These are phyloP conservation scores for Tulasnella sp. DNA, from an alignment of 768 basidiomycete species.

Conservation along the genomic window DNA sequence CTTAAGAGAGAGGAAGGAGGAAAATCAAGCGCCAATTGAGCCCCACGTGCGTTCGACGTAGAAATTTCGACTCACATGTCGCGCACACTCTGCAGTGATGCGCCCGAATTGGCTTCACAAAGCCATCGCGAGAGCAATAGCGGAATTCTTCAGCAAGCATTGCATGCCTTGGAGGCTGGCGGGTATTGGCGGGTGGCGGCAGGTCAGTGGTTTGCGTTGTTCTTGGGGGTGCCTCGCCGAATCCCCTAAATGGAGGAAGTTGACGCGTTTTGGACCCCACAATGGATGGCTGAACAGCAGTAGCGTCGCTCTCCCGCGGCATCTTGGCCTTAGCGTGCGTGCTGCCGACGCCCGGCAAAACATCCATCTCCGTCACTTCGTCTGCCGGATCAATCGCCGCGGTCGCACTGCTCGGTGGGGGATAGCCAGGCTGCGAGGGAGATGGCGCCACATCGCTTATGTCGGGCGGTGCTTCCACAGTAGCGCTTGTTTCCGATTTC, in stretches of 20 bases:
- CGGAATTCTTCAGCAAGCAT: slow-evolving; percentile 60
- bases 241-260: not conserved
- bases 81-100: slow-evolving; percentile 83
- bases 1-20: slow-evolving; percentile 40
- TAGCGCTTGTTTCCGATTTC: not conserved
- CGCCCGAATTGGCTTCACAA: slow-evolving; percentile 68
- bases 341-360: not conserved
- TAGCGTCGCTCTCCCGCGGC: not conserved
- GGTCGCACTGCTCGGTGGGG: not conserved
- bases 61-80: slow-evolving; percentile 51
- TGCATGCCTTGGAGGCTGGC: slow-evolving; percentile 38
- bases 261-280: slow-evolving; percentile 1
- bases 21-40: not conserved
- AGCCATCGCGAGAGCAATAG: slow-evolving; percentile 60
- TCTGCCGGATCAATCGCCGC: not conserved
- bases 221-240: not conserved
- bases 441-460: not conserved
- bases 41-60: not conserved
- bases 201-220: not conserved
- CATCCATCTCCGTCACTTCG: not conserved
- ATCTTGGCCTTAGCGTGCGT: slow-evolving; percentile 7
- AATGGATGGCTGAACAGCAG: slow-evolving; percentile 23
- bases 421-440: slow-evolving; percentile 4
- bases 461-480: slow-evolving; percentile 2
- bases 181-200: slow-evolving; percentile 3